These are phyloP conservation scores for Dendrobium nobile DNA, from an alignment of 106 monocot genomes.

Conservation along the genomic window DNA sequence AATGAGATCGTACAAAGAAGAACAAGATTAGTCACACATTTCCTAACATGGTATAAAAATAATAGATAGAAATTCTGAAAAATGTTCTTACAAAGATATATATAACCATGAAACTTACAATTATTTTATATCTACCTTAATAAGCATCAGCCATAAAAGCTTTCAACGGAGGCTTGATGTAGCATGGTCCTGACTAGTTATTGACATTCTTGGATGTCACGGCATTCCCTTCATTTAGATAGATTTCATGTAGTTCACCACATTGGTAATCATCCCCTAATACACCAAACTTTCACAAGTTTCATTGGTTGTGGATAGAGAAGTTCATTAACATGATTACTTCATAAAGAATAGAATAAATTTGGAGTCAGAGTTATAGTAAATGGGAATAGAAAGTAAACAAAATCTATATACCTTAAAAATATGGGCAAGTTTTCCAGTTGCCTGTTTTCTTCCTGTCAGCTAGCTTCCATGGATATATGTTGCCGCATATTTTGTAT, in stretches of 20 bases:
- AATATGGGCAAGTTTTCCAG: constrained; percentile 51
- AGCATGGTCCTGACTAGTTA: constrained; percentile 53
- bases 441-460: constrained; percentile 31
- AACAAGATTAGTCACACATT: not conserved
- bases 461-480: constrained; percentile 33
- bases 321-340: no score
- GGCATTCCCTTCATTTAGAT: constrained; percentile 22
- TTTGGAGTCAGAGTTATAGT: no score
- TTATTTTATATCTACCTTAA: constrained; percentile 29
- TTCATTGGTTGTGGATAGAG: constrained; percentile 20
- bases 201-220: constrained; percentile 34
- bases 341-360: no score
- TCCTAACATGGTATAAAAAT: not conserved
- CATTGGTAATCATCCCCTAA: constrained; percentile 50
- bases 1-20: constrained; percentile 16
- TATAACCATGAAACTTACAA: constrained; percentile 29
- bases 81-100: constrained; percentile 24
- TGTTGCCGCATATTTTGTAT: constrained; percentile 27
- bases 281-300: constrained; percentile 45
- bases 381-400: not conserved
- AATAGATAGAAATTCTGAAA: no score
- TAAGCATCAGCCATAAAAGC: constrained; percentile 49
- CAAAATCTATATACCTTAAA: constrained; percentile 27
- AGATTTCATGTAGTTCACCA: constrained; percentile 36
- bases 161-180: constrained; percentile 32